phyloP scores from a whole-genome alignment of 192 early-diverging fungal genomes.

The Phycomyces blakesleeanus region DNA sequence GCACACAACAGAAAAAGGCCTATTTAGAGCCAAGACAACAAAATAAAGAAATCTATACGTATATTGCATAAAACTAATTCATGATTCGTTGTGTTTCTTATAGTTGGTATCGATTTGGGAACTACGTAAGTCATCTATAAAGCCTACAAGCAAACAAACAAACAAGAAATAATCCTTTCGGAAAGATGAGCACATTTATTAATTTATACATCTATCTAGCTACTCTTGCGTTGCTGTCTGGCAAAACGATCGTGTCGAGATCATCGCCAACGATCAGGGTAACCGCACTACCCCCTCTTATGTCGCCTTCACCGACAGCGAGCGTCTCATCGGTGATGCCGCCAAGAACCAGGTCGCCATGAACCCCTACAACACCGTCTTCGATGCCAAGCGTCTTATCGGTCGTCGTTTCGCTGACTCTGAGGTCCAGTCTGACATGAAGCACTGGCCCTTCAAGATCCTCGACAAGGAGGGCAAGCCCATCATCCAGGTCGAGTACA shows the following conservation, averaged over 20 bases:
- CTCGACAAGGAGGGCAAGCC: slow-evolving; percentile 88
- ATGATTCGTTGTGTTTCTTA: slow-evolving; percentile 8
- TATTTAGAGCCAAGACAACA: not conserved
- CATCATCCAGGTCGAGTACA: slow-evolving; percentile 86
- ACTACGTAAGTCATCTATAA: slow-evolving; percentile 45
- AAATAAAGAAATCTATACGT: not conserved
- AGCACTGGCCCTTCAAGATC: slow-evolving; percentile 96
- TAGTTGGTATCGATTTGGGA: slow-evolving; percentile 43
- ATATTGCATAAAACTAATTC: not conserved
- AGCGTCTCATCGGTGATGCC: slow-evolving; percentile 98
- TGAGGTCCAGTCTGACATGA: slow-evolving; percentile 99
- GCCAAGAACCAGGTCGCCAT: slow-evolving; percentile 94
- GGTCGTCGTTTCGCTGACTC: slow-evolving; percentile 88
- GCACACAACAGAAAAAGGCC: not conserved
- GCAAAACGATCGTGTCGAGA: slow-evolving; percentile 76
- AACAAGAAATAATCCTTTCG: slow-evolving; percentile 61
- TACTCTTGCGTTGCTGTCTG: slow-evolving; percentile 89
- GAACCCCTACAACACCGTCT: slow-evolving; percentile 91
- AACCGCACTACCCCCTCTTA: slow-evolving; percentile 99
- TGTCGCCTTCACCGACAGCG: slow-evolving; percentile 93
- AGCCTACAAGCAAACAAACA: slow-evolving; percentile 21
- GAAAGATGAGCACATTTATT: no score
- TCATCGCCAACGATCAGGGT: slow-evolving; percentile 99
- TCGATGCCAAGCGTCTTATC: slow-evolving; percentile 94
- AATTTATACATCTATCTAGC: slow-evolving; percentile 87